Evolutionary conservation across 352 stramenopile species (phyloP).

Genomic region (Phytopythium delawarense): DNA sequence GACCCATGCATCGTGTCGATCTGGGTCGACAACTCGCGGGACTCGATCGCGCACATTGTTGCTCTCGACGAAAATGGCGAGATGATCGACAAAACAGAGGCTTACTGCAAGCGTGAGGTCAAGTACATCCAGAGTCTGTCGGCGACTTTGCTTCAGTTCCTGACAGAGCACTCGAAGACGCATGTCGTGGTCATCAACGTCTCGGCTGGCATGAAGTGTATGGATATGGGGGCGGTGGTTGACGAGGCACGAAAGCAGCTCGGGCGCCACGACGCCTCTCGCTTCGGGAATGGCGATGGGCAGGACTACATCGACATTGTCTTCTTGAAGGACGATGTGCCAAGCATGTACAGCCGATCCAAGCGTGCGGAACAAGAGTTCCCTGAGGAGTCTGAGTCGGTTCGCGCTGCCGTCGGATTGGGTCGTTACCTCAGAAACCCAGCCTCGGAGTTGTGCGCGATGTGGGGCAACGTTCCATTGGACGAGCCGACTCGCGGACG

Average conservation of each 20-base stretch:
- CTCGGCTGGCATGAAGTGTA: constrained; percentile 86
- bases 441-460: constrained; percentile 76
- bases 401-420: constrained; percentile 75
- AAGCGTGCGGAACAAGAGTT: constrained; percentile 83
- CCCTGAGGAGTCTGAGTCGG: constrained; percentile 74
- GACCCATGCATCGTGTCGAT: constrained; percentile 86
- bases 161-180: constrained; percentile 76
- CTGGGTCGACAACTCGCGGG: constrained; percentile 75
- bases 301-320: constrained; percentile 86
- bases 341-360: constrained; percentile 85
- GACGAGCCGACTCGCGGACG: constrained; percentile 75
- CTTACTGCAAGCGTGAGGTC: constrained; percentile 74
- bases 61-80: constrained; percentile 85
- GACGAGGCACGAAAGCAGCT: constrained; percentile 78
- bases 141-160: constrained; percentile 74
- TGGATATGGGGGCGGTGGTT: constrained; percentile 87
- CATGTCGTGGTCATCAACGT: constrained; percentile 88
- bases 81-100: constrained; percentile 83
- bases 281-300: constrained; percentile 70
- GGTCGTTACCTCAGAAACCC: constrained; percentile 84
- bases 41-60: constrained; percentile 81
- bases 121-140: constrained; percentile 72
- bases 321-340: constrained; percentile 86
- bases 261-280: constrained; percentile 57
- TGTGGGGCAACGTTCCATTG: constrained; percentile 82